Base-by-base conservation (phyloP, 1,139 yeast genomes). In the Blastobotrys arbuscula region DNA sequence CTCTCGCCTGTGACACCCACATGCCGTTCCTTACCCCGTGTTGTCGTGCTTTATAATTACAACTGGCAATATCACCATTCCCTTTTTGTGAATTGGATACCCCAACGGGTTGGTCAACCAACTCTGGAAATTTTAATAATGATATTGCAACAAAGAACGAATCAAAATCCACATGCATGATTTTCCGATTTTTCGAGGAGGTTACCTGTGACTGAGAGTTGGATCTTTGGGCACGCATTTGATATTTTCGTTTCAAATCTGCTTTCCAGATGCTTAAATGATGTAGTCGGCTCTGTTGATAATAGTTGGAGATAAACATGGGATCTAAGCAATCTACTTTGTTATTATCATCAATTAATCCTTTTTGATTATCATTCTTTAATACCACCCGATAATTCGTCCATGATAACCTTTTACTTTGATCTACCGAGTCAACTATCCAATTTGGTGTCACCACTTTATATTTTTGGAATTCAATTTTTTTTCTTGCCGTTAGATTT, bases 71-170 rank as follows among this genome's bases (percentile, higher is more conserved):
- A 64, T 92, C 98, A 3, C 83, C 73, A 19, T 71, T 65, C 6
- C 63, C 64, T 1, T 80, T 73, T 5, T 70, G 70, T 12, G 97
- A 96, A 64, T 88, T 90, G 3, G 95, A 81, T 0, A 92, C 97
- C 42, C 94, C 89, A 3, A 89, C 75, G 0, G 97, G 95, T 40
- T 57, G 56, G 24, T 74, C 78, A 6, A 55, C 70, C 13, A 75
- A 61, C 13, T 80, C 71, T 0, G 84, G 83, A 39, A 73, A 70
- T 6, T 67, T 71, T 46, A 81, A 68, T 13, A 87, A 77, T 0
- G 97, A 85, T 0, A 86, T 96, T 0, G 95, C 76, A 0, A 90
- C 97, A 66, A 92, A 92, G 60, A 92, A 92, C 56, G 96, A 88
- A 64, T 92, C 98, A 65, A 88, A 92, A 64, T 92, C 98, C 33